Conservation (phyloP, 163 green algal genomes). For the Chlorella variabilis region DNA sequence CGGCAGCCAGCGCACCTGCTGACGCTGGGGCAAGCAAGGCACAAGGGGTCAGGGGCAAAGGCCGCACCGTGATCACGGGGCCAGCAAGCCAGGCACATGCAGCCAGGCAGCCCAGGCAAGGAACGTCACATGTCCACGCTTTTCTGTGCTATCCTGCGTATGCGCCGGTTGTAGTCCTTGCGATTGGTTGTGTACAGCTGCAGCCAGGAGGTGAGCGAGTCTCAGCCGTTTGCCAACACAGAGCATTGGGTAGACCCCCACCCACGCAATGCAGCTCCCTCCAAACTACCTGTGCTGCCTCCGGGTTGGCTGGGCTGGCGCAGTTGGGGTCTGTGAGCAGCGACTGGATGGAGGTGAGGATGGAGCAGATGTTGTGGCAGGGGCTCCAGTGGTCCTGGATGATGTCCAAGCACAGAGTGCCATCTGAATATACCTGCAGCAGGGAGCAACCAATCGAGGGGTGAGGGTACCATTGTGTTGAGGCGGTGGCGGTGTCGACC, state of each 20-base stretch:
- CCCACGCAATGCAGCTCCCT: no score
- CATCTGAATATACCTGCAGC: slow-evolving; percentile 48
- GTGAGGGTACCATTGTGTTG: no score
- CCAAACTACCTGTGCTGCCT: slow-evolving; percentile 73
- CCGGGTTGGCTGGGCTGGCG: slow-evolving; percentile 74
- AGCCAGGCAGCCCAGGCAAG: neutral
- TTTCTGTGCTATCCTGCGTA: slow-evolving; percentile 46
- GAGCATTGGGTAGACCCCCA: no score
- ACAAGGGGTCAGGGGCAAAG: no score
- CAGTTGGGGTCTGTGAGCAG: slow-evolving; percentile 85
- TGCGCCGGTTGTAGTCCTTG: slow-evolving; percentile 56
- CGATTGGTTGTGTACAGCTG: slow-evolving; percentile 24
- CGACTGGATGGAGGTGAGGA: slow-evolving; percentile 65
- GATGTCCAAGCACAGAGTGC: slow-evolving; percentile 88
- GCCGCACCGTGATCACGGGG: no score
- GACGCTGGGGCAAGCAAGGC: no score
- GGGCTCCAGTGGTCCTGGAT: slow-evolving; percentile 78
- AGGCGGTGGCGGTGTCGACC: no score
- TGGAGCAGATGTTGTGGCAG: slow-evolving; percentile 52
- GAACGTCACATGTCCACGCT: slow-evolving; percentile 28
- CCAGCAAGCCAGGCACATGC: neutral
- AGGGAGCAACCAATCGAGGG: neutral
- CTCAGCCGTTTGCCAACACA: no score
- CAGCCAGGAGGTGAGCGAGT: no score
- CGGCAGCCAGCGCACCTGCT: no score